A percentile compares a stretch with the other conserved stretches of the same genome.
Conservation (phyloP, 768 basidiomycete genomes). For the Melanogaster broomeanus region DNA sequence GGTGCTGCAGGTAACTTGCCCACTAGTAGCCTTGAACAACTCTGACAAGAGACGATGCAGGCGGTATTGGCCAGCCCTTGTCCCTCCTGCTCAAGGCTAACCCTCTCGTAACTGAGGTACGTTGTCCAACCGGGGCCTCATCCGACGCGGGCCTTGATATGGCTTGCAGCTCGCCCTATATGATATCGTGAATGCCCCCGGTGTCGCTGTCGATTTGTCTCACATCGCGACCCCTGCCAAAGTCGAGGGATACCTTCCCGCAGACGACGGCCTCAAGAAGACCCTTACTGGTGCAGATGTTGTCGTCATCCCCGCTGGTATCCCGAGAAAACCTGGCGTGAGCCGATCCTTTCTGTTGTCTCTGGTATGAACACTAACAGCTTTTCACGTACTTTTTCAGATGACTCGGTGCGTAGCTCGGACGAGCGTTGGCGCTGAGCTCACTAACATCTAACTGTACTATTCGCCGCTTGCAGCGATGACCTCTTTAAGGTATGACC, state of each 20-base stretch:
- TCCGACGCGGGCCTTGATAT: slow-evolving; percentile 1
- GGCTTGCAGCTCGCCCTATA: slow-evolving; percentile 71
- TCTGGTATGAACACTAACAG: background rate
- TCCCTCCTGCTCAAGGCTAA: slow-evolving; percentile 89
- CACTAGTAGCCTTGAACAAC: background rate
- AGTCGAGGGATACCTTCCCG: slow-evolving; percentile 77
- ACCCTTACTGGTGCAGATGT: slow-evolving; percentile 83
- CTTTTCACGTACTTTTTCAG: slow-evolving; percentile 25
- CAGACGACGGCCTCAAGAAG: slow-evolving; percentile 82
- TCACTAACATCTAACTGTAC: slow-evolving; percentile 11
- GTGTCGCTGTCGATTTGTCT: slow-evolving; percentile 92
- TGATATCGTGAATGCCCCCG: slow-evolving; percentile 98
- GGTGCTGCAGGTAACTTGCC: slow-evolving; percentile 79
- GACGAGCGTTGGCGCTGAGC: background rate
- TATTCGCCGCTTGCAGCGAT: slow-evolving; percentile 55
- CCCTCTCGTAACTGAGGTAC: slow-evolving; percentile 75
- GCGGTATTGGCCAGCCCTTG: slow-evolving; percentile 96
- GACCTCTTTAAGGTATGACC: slow-evolving; percentile 87
- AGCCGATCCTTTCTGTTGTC: slow-evolving; percentile 30
- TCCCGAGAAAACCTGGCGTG: slow-evolving; percentile 93
- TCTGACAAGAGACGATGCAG: slow-evolving; percentile 38
- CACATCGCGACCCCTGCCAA: slow-evolving; percentile 91
- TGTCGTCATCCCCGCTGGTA: slow-evolving; percentile 94
- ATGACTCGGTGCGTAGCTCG: slow-evolving; percentile 48
- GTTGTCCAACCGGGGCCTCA: slow-evolving; percentile 4